Conservation (phyloP, 139 green algal genomes). For the Chlamydomonas incerta region DNA sequence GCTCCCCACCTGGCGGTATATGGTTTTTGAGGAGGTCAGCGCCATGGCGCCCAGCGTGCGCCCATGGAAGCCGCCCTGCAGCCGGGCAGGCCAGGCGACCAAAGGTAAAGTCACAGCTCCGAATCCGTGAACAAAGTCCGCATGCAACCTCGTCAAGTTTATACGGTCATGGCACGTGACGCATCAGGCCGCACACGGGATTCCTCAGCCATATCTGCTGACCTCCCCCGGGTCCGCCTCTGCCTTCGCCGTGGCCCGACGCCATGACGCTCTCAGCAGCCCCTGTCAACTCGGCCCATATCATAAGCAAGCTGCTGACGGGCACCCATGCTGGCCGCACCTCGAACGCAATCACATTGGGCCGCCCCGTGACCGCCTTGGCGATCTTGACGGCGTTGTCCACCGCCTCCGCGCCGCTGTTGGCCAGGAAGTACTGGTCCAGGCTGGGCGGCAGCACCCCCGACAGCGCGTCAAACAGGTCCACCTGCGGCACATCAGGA, state of each 20-base stretch:
- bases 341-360: conserved; percentile 88
- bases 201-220: no score
- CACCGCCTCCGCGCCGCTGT: conserved; percentile 80
- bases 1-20: conserved; percentile 70
- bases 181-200: no score
- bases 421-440: conserved; percentile 29
- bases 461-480: conserved; percentile 28
- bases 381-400: conserved; percentile 92
- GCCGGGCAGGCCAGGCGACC: no score
- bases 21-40: conserved; percentile 83
- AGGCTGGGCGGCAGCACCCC: conserved; percentile 22
- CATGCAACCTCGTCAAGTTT: no score
- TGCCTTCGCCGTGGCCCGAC: no score
- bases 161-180: no score
- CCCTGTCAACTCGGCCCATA: background rate
- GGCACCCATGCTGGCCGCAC: conserved; percentile 54
- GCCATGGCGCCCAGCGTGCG: conserved; percentile 86
- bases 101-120: no score
- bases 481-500: background rate
- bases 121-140: no score
- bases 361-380: conserved; percentile 71
- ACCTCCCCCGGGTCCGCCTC: no score
- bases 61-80: conserved; percentile 82
- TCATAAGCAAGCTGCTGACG: background rate
- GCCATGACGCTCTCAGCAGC: no score